Conservation (phyloP, 2,329 filamentous ascomycete species). For the Cordyceps tenuipes region DNA sequence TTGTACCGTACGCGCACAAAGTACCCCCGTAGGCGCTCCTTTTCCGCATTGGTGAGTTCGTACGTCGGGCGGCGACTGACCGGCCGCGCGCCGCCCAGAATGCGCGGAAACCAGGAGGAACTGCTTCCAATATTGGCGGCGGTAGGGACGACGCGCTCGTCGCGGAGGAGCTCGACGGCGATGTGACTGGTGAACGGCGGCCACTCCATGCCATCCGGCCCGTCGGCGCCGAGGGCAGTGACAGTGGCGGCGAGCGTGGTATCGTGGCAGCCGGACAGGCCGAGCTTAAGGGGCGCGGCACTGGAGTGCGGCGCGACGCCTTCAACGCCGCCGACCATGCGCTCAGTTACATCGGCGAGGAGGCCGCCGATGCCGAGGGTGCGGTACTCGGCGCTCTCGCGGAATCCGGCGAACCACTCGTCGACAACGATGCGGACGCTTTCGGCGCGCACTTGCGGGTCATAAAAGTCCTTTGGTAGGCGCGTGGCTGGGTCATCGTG, state of each 20-base stretch:
- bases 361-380: slow-evolving; percentile 77
- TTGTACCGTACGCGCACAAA: slow-evolving; percentile 92
- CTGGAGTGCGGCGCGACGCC: background rate
- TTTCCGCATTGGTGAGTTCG: slow-evolving; percentile 49
- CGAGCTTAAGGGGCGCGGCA: slow-evolving; percentile 54
- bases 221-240: slow-evolving; percentile 69
- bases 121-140: slow-evolving; percentile 19
- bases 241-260: slow-evolving; percentile 81
- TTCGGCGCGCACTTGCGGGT: slow-evolving; percentile 58
- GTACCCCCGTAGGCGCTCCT: slow-evolving; percentile 58
- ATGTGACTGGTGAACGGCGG: slow-evolving; percentile 90
- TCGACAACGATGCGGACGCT: slow-evolving; percentile 72
- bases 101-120: slow-evolving; percentile 19
- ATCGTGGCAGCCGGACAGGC: slow-evolving; percentile 81
- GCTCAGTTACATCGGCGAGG: slow-evolving; percentile 71
- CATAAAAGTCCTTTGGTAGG: slow-evolving; percentile 82
- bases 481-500: slow-evolving; percentile 61
- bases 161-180: slow-evolving; percentile 80
- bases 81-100: slow-evolving; percentile 19
- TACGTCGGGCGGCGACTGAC: slow-evolving; percentile 54
- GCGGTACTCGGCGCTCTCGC: slow-evolving; percentile 80
- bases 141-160: slow-evolving; percentile 21
- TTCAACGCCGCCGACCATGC: slow-evolving; percentile 62
- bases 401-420: slow-evolving; percentile 88
- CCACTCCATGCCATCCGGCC: slow-evolving; percentile 52